Evolutionary conservation across 1,284 basidiomycete genomes (phyloP).

Genomic region (Rhodotorula sp.): DNA sequence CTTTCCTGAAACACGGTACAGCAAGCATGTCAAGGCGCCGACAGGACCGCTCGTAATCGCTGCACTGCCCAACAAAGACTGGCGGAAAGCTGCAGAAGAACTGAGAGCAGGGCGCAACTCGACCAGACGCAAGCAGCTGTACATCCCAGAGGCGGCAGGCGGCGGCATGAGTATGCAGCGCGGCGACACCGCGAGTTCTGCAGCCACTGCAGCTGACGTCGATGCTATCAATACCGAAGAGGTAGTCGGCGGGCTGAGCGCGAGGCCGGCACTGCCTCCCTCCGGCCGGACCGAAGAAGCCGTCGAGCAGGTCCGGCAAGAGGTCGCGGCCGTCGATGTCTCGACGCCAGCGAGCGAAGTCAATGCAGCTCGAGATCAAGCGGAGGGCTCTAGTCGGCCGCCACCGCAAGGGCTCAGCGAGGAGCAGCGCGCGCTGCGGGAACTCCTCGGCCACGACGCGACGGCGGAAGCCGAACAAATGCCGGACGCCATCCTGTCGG

Average conservation of each 20-base stretch:
- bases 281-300: conserved; percentile 47
- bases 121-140: conserved; percentile 56
- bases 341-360: background rate
- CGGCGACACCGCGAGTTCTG: background rate
- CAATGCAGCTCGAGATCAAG: too few relatives aligned
- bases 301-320: conserved; percentile 22
- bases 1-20: background rate
- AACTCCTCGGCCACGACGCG: conserved; percentile 60
- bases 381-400: too few relatives aligned
- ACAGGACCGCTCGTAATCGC: conserved; percentile 76
- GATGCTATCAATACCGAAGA: conserved; percentile 24
- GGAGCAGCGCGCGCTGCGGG: conserved; percentile 69
- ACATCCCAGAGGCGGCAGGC: conserved; percentile 34
- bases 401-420: conserved; percentile 36
- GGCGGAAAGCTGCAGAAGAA: conserved; percentile 61
- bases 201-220: conserved; percentile 35
- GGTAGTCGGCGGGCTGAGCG: conserved; percentile 46
- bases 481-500: conserved; percentile 60
- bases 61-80: conserved; percentile 77
- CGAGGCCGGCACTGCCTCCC: conserved; percentile 42
- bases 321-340: background rate
- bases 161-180: conserved; percentile 18
- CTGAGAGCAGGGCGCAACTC: conserved; percentile 61
- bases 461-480: conserved; percentile 50
- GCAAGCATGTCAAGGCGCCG: conserved; percentile 30